These are phyloP conservation scores for Vigna hirtella DNA, from an alignment of 306 rosid species.

Conservation along the genomic window DNA sequence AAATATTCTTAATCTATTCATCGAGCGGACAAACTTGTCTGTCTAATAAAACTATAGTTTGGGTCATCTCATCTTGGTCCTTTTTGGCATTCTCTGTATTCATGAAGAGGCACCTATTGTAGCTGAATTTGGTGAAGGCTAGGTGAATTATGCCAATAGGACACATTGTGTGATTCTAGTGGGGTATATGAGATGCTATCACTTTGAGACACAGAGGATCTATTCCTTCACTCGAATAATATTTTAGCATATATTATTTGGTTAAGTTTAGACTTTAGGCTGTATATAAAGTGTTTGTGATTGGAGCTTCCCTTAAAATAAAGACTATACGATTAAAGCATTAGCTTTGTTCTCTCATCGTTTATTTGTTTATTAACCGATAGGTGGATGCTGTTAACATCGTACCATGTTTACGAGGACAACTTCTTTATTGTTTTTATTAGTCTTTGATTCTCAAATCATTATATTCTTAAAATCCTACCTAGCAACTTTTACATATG, in stretches of 20 bases:
- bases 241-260: constrained; percentile 38
- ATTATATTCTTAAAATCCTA: constrained; percentile 24
- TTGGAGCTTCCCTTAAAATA: constrained; percentile 8
- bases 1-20: constrained; percentile 41
- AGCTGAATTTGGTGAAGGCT: constrained; percentile 28
- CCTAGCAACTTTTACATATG: not conserved
- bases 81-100: constrained; percentile 39
- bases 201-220: constrained; percentile 55
- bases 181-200: constrained; percentile 51
- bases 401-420: constrained; percentile 32
- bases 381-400: constrained; percentile 45
- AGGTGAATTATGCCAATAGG: constrained; percentile 35
- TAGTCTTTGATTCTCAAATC: constrained; percentile 30
- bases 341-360: constrained; percentile 32
- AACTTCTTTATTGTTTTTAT: constrained; percentile 16
- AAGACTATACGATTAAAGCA: constrained; percentile 15
- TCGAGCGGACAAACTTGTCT: constrained; percentile 47
- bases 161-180: constrained; percentile 52
- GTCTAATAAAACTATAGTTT: constrained; percentile 43
- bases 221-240: constrained; percentile 58
- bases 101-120: constrained; percentile 55
- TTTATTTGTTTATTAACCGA: constrained; percentile 26
- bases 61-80: constrained; percentile 33
- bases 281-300: not conserved
- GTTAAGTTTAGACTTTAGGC: constrained; percentile 34